These are phyloP conservation scores for Mycocentrospora acerina DNA, from an alignment of 2,329 filamentous ascomycete species.

Conservation along the genomic window DNA sequence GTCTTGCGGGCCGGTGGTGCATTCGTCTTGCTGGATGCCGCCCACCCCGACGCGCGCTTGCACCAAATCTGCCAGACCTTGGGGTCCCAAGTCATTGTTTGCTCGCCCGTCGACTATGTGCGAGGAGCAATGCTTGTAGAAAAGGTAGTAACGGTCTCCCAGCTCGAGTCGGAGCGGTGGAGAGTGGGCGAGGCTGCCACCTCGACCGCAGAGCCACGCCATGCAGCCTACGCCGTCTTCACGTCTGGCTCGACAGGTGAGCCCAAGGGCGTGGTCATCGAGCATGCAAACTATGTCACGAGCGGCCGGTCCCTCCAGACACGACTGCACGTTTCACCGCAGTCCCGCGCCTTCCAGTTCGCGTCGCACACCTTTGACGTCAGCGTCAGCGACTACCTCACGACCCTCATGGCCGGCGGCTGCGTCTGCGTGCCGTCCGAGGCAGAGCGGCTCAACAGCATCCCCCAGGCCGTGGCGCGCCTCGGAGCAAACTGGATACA, in stretches of 20 bases:
- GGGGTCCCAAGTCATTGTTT: not conserved
- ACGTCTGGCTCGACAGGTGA: slow-evolving; percentile 46
- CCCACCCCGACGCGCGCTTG: not conserved
- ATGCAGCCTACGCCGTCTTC: slow-evolving; percentile 49
- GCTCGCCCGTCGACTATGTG: not conserved
- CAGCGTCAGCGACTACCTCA: slow-evolving; percentile 56
- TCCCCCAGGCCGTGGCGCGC: slow-evolving; percentile 51
- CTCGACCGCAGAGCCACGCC: not conserved
- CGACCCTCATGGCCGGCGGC: slow-evolving; percentile 57
- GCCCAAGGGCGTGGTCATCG: slow-evolving; percentile 62
- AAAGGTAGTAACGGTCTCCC: not conserved
- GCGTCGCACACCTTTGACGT: slow-evolving; percentile 60
- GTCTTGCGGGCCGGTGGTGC: slow-evolving; percentile 27
- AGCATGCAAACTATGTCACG: slow-evolving; percentile 57
- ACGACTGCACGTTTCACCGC: slow-evolving; percentile 12
- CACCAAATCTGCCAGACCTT: not conserved
- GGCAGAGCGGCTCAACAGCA: slow-evolving; percentile 53
- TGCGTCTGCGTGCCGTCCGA: slow-evolving; percentile 60
- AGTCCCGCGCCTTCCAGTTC: slow-evolving; percentile 51
- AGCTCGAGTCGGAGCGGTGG: too few species aligned
- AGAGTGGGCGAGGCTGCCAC: not conserved
- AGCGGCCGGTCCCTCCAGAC: not conserved
- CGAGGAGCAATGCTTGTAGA: not conserved
- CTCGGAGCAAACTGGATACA: slow-evolving; percentile 4
- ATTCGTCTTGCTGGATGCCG: not conserved